Base-by-base conservation (phyloP, 805 yeast species). In the Metschnikowia picachoensis region DNA sequence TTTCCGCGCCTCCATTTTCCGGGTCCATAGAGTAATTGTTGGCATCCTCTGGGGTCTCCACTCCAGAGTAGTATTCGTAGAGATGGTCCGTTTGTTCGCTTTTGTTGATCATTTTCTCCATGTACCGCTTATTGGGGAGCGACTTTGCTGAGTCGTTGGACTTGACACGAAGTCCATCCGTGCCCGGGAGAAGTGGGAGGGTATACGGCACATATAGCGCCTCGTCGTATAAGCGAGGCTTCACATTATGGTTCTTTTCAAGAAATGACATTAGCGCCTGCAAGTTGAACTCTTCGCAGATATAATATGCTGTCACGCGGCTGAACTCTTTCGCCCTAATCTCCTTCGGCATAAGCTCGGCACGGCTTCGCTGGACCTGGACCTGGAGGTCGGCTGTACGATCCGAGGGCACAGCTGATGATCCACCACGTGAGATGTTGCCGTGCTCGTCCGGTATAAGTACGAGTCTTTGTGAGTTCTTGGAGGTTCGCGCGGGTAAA, bases 161-260 rank as follows among this genome's bases (percentile, higher is more conserved):
- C 60, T 80, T 82, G 12, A 87, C 82, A 44, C 95, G 70, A 56
- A 77, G 85, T 0, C 95, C 90, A 54, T 83, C 85, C 25, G 75
- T 78, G 3, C 97, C 97, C 0, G 96, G 95, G 3, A 89, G 68
- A 27, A 91, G 70, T 0, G 98, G 99, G 34, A 92, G 70, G 28
- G 89, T 78, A 59, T 91, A 92, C 0, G 96, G 95, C 8, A 87
- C 92, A 59, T 91, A 92, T 20, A 94, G 67, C n/a, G 89, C 95
- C 57, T 92, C 97, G 65, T 92, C 97, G 58, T 92, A 92, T 29
- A 86, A 62, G 50, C 97, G 72, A 1, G 97, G 96, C 7, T 87
- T 78, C 1, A 91, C 95, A 56, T 84, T 83, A 65, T 92, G 99
- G 37, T 82, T 73, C 8, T 77, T 70, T 34, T 76, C 70, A 28